Evolutionary conservation across 257 asterid species (phyloP).

Genomic region (Gentiana straminea): DNA sequence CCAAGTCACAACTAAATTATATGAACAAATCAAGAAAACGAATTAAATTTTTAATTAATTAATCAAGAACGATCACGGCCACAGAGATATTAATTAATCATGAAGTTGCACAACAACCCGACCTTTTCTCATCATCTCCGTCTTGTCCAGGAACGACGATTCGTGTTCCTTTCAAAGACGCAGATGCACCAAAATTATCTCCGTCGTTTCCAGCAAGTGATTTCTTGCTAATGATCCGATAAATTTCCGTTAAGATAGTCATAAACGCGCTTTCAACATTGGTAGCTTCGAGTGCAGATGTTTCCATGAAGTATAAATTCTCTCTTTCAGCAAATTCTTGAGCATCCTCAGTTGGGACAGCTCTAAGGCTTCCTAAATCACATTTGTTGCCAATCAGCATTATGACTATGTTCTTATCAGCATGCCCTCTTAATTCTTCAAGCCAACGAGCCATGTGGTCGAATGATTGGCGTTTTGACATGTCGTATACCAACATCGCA

Average conservation of each 20-base stretch:
- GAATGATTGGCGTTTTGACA: slow-evolving; percentile 77
- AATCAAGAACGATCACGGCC: too few species aligned
- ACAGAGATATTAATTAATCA: slow-evolving; percentile 6
- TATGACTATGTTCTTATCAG: slow-evolving; percentile 81
- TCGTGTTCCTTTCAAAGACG: slow-evolving; percentile 55
- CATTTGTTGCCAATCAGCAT: slow-evolving; percentile 79
- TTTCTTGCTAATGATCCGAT: slow-evolving; percentile 60
- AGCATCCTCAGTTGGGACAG: slow-evolving; percentile 80
- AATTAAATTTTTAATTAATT: too few species aligned
- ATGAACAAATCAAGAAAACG: too few species aligned
- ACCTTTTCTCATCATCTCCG: slow-evolving; percentile 28
- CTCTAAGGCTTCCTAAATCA: slow-evolving; percentile 60
- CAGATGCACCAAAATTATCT: slow-evolving; percentile 25
- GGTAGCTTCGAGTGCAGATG: slow-evolving; percentile 75
- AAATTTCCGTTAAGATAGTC: slow-evolving; percentile 47
- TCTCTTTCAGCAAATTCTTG: slow-evolving; percentile 87
- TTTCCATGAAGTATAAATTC: slow-evolving; percentile 78
- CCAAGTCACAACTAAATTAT: too few species aligned
- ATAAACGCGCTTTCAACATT: slow-evolving; percentile 68
- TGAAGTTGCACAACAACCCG: slow-evolving; percentile 51
- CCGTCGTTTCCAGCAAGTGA: slow-evolving; percentile 32
- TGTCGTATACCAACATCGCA: slow-evolving; percentile 77
- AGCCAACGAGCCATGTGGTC: slow-evolving; percentile 92
- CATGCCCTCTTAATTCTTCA: slow-evolving; percentile 76
- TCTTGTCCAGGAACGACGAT: slow-evolving; percentile 51